Evolutionary conservation across 352 stramenopile genomes (phyloP).

Genomic region (Phytophthora fragariae): DNA sequence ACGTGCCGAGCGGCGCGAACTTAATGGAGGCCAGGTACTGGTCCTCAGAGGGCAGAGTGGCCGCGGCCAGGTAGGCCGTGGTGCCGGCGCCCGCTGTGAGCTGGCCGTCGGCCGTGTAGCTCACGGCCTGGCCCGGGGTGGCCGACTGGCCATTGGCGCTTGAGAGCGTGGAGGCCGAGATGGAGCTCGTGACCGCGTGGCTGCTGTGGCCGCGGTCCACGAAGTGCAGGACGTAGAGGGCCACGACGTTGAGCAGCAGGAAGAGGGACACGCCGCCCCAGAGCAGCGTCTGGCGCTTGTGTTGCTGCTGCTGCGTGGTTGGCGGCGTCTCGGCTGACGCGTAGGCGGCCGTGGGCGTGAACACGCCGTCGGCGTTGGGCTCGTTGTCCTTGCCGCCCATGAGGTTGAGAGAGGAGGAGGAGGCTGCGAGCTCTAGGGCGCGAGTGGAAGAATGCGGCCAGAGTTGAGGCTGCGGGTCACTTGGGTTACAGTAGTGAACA

Average conservation of each 20-base stretch:
- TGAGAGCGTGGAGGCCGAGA: conserved; percentile 46
- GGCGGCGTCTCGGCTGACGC: conserved; percentile 35
- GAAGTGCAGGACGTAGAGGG: conserved; percentile 87
- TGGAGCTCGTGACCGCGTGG: conserved; percentile 45
- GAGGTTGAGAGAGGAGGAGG: not conserved
- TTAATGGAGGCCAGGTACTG: conserved; percentile 64
- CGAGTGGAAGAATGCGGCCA: conserved; percentile 28
- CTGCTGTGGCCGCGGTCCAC: conserved; percentile 56
- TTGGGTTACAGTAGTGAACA: not conserved
- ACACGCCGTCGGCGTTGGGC: conserved; percentile 50
- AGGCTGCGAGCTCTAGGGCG: conserved; percentile 5
- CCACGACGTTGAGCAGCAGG: conserved; percentile 83
- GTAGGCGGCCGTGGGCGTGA: conserved; percentile 58
- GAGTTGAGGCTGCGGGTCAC: not conserved
- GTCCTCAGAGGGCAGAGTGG: conserved; percentile 53
- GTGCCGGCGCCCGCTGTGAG: conserved; percentile 70
- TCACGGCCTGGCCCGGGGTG: conserved; percentile 66
- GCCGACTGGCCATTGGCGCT: conserved; percentile 32
- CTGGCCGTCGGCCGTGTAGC: conserved; percentile 56
- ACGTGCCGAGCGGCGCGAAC: conserved; percentile 61
- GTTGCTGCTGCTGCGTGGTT: conserved; percentile 5
- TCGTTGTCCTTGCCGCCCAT: conserved; percentile 55
- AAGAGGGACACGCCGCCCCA: conserved; percentile 55
- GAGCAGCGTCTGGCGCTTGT: conserved; percentile 46
- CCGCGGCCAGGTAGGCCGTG: conserved; percentile 70